Conservation (phyloP, 192 early-diverging fungal species). For the Umbelopsis vinacea region DNA sequence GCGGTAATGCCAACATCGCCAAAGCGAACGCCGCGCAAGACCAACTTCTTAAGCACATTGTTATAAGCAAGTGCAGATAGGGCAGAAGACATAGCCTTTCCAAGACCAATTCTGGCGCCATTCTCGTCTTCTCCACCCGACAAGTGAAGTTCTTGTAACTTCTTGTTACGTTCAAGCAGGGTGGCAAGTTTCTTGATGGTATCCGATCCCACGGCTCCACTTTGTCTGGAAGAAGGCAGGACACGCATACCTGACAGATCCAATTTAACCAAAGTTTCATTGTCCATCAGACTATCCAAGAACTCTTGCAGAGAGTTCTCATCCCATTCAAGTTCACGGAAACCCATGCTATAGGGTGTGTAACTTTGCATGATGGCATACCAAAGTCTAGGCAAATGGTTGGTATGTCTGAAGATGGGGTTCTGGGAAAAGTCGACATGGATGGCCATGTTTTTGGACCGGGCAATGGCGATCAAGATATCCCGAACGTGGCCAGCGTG, state of each 20-base stretch:
- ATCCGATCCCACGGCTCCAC: constrained; percentile 38
- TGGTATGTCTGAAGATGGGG: constrained; percentile 44
- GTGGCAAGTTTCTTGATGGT: constrained; percentile 43
- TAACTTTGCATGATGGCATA: constrained; percentile 42
- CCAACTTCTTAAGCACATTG: constrained; percentile 37
- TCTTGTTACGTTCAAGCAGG: constrained; percentile 37
- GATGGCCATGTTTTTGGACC: constrained; percentile 38
- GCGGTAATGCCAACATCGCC: constrained; percentile 47
- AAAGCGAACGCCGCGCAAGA: constrained; percentile 41
- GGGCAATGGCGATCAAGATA: constrained; percentile 43
- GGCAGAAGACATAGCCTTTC: constrained; percentile 38
- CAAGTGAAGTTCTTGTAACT: constrained; percentile 42
- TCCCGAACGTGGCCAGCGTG: constrained; percentile 46
- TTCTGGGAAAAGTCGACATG: constrained; percentile 46
- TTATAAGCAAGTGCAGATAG: constrained; percentile 38
- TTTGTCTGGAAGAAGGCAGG: constrained; percentile 15
- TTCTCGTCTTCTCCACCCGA: constrained; percentile 30
- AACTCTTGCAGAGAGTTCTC: constrained; percentile 51
- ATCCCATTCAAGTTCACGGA: constrained; percentile 52
- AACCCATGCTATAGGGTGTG: constrained; percentile 42
- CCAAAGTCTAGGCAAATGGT: constrained; percentile 44
- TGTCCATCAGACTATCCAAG: constrained; percentile 46
- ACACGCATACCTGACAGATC: constrained; percentile 46
- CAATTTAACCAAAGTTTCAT: constrained; percentile 42
- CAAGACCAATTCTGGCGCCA: constrained; percentile 6